These are phyloP conservation scores for Agaricus sinodeliciosus DNA, from an alignment of 768 basidiomycete species.

Conservation along the genomic window DNA sequence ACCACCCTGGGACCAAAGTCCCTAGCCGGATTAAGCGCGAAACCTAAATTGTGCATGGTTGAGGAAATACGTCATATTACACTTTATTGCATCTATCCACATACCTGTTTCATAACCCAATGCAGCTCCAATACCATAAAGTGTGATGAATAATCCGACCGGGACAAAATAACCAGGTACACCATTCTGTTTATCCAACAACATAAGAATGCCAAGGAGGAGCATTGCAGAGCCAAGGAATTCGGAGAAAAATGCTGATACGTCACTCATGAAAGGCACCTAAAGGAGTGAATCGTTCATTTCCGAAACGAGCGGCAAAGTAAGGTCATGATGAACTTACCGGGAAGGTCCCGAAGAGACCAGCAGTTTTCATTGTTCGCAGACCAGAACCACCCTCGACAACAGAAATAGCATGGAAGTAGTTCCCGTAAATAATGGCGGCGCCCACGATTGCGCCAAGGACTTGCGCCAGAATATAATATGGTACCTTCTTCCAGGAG, in stretches of 20 bases:
- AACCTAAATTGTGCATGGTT: constrained; percentile 16
- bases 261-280: constrained; percentile 32
- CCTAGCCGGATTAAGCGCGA: constrained; percentile 35
- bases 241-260: constrained; percentile 40
- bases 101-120: constrained; percentile 60
- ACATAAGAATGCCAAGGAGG: constrained; percentile 47
- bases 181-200: constrained; percentile 46
- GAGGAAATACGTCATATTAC: background rate
- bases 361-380: constrained; percentile 51
- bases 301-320: background rate
- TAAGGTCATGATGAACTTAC: constrained; percentile 28
- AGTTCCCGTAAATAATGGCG: constrained; percentile 58
- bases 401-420: constrained; percentile 61
- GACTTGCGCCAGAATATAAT: constrained; percentile 57
- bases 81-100: background rate
- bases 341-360: constrained; percentile 54
- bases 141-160: constrained; percentile 46
- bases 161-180: constrained; percentile 50
- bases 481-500: constrained; percentile 68
- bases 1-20: constrained; percentile 56
- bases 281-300: constrained; percentile 11
- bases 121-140: constrained; percentile 43
- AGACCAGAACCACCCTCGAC: constrained; percentile 50
- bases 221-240: constrained; percentile 57
- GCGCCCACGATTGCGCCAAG: constrained; percentile 59